These are phyloP conservation scores for Spongiforma sp. DNA, from an alignment of 1,284 basidiomycete species.

Conservation along the genomic window DNA sequence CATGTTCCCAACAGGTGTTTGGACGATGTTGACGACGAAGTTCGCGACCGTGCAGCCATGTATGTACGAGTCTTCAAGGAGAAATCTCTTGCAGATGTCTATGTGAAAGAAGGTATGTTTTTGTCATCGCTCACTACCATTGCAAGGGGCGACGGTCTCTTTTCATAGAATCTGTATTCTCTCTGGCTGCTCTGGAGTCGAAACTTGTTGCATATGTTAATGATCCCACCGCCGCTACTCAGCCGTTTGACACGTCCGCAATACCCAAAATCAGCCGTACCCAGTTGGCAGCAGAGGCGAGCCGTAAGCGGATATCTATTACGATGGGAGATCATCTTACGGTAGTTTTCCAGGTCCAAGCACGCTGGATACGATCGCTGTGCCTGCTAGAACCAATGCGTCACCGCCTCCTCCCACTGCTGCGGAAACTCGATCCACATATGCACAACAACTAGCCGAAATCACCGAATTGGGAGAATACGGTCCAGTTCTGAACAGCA, in stretches of 20 bases:
- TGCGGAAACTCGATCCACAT: conserved; percentile 85
- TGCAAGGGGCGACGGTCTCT: conserved; percentile 1
- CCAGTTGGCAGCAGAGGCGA: conserved; percentile 86
- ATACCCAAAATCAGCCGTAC: conserved; percentile 92
- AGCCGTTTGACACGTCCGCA: conserved; percentile 81
- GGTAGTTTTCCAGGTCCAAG: conserved; percentile 65
- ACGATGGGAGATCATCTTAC: conserved; percentile 6
- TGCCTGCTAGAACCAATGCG: conserved; percentile 66
- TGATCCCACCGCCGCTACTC: conserved; percentile 67
- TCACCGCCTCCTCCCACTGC: conserved; percentile 73
- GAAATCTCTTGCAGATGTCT: conserved; percentile 80
- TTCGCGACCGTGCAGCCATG: conserved; percentile 96
- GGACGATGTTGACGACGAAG: conserved; percentile 99
- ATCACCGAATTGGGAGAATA: conserved; percentile 89
- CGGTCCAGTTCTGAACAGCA: conserved; percentile 90
- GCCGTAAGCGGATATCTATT: conserved; percentile 59
- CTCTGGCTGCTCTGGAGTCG: conserved; percentile 84
- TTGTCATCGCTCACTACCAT: not conserved
- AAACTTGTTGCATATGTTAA: conserved; percentile 91
- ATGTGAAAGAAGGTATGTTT: conserved; percentile 85
- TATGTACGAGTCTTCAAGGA: conserved; percentile 89
- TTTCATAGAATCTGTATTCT: conserved; percentile 85
- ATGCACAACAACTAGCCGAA: conserved; percentile 84
- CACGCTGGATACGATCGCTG: conserved; percentile 80
- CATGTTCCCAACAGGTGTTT: conserved; percentile 65